Conservation (phyloP, 108 stramenopile species). For the Bacterosira constricta region DNA sequence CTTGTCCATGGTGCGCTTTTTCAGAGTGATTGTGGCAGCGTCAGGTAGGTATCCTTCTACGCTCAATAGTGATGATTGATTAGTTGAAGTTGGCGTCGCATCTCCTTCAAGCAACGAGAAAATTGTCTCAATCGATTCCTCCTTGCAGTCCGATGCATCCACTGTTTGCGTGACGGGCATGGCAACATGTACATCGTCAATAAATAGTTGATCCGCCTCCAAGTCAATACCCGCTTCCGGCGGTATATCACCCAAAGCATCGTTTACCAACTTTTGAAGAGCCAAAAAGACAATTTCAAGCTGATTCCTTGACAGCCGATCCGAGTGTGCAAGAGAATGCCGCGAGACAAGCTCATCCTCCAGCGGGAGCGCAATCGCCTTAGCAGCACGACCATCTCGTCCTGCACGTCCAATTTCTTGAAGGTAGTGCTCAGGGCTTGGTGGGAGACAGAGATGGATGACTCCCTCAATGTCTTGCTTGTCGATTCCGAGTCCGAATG, state of each 20-base stretch:
- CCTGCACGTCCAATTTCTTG: conserved; percentile 99
- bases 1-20: conserved; percentile 67
- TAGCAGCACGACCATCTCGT: conserved; percentile 85
- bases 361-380: conserved; percentile 78
- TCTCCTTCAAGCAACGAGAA: conserved; percentile 75
- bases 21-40: conserved; percentile 65
- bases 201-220: conserved; percentile 11
- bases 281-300: conserved; percentile 53
- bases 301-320: conserved; percentile 70
- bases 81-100: conserved; percentile 26
- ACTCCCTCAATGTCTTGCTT: conserved; percentile 91
- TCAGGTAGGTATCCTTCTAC: conserved; percentile 78
- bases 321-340: conserved; percentile 81
- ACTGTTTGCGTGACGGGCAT: conserved; percentile 60
- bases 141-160: conserved; percentile 70
- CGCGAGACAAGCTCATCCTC: conserved; percentile 70
- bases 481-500: conserved; percentile 98
- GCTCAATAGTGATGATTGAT: conserved; percentile 62
- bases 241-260: conserved; percentile 43
- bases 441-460: conserved; percentile 87
- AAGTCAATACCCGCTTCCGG: conserved; percentile 33
- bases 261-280: conserved; percentile 44
- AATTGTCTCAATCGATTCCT: conserved; percentile 87
- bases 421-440: conserved; percentile 92
- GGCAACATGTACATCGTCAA: conserved; percentile 57